A percentile compares a stretch with the other conserved stretches of the same genome.
Conservation (phyloP, 345 rosid genomes). For the Populus simonii region DNA sequence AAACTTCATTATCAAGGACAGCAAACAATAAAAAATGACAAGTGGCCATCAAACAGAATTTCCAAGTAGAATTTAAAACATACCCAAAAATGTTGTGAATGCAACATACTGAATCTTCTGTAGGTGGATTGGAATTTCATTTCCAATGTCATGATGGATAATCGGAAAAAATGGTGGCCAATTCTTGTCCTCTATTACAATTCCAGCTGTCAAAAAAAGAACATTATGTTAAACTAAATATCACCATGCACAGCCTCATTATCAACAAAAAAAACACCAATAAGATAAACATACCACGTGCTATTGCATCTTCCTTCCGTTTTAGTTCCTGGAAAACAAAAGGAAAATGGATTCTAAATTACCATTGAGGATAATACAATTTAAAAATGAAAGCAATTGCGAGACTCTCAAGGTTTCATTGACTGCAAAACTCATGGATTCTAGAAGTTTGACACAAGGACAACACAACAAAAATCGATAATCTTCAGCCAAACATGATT, state of each 20-base stretch:
- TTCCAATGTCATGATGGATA: conserved; percentile 91
- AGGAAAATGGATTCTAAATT: conserved; percentile 9
- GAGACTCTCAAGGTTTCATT: background rate
- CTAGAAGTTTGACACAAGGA: background rate
- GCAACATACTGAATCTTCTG: conserved; percentile 84
- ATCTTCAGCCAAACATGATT: background rate
- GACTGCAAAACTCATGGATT: background rate
- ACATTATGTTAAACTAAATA: conserved; percentile 9
- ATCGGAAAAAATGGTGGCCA: conserved; percentile 95
- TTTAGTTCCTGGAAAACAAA: conserved; percentile 64
- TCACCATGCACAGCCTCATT: conserved; percentile 7
- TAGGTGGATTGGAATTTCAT: conserved; percentile 91
- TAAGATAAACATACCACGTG: conserved; percentile 39
- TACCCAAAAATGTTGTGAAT: conserved; percentile 86
- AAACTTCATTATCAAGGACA: background rate
- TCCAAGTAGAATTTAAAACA: conserved; percentile 16
- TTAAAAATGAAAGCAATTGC: conserved; percentile 6
- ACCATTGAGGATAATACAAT: background rate
- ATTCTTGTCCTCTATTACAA: conserved; percentile 86
- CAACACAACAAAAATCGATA: background rate
- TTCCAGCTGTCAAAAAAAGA: conserved; percentile 68
- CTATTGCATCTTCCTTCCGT: conserved; percentile 81
- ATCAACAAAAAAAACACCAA: conserved; percentile 1
- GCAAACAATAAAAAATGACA: background rate
- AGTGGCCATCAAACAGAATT: background rate